phyloP scores from a whole-genome alignment of 768 basidiomycete genomes.

The Trametes elegans region DNA sequence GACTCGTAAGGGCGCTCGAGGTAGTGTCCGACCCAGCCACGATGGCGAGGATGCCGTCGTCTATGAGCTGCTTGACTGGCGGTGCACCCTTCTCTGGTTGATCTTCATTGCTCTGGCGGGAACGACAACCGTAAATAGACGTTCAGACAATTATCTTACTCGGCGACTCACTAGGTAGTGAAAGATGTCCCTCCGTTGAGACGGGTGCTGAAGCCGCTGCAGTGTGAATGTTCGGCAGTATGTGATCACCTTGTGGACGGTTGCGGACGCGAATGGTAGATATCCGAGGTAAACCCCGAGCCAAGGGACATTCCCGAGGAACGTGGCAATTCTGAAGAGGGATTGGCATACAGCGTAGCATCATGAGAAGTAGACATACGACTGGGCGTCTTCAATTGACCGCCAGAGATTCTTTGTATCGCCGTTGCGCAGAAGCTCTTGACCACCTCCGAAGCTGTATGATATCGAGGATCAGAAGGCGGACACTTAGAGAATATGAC shows the following conservation, averaged over 20 bases:
- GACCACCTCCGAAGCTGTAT: constrained; percentile 41
- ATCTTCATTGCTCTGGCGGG: constrained; percentile 39
- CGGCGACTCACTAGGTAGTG: constrained; percentile 42
- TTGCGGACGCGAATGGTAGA: neutral
- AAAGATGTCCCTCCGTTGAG: constrained; percentile 40
- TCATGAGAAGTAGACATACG: neutral
- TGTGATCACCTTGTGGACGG: neutral
- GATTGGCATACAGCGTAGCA: neutral
- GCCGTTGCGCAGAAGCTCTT: constrained; percentile 38
- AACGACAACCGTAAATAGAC: neutral
- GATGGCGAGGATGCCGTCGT: constrained; percentile 42
- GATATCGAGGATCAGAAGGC: neutral
- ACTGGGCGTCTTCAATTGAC: constrained; percentile 3
- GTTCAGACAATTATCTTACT: neutral
- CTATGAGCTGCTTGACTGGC: constrained; percentile 35
- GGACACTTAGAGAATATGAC: neutral
- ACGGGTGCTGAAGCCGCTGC: constrained; percentile 28
- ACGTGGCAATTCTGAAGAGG: neutral
- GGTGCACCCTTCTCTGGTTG: constrained; percentile 36
- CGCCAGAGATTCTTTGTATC: constrained; percentile 12
- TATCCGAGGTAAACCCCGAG: constrained; percentile 1
- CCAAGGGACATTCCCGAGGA: neutral
- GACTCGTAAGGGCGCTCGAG: constrained; percentile 34
- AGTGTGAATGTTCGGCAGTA: neutral
- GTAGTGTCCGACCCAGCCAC: constrained; percentile 48